Conservation (phyloP, 2,329 filamentous ascomycete genomes). For the Fusarium cyanostomum region DNA sequence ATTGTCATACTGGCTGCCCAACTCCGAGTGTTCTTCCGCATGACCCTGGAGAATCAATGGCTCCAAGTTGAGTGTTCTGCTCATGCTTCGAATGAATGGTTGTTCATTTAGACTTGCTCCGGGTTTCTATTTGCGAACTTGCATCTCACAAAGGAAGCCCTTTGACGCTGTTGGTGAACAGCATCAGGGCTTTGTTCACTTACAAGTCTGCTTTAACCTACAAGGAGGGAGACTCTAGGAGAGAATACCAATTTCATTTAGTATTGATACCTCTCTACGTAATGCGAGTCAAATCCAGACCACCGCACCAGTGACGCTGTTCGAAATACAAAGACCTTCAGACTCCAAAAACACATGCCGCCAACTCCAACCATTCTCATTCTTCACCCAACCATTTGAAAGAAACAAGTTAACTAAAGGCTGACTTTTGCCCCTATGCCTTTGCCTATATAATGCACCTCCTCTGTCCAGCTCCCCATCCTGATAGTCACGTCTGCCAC, state of each 20-base stretch:
- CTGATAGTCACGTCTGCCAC: conserved; percentile 78
- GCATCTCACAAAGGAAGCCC: no score
- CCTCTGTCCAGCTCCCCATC: conserved; percentile 78
- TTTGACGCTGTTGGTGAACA: no score
- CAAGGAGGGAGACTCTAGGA: neutral
- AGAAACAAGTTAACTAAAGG: conserved; percentile 34
- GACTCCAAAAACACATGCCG: conserved; percentile 4
- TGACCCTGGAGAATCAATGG: no score
- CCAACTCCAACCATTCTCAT: conserved; percentile 26
- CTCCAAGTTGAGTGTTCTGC: neutral
- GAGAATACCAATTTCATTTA: conserved; percentile 16
- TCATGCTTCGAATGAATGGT: no score
- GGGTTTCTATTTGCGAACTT: no score
- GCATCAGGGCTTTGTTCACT: no score
- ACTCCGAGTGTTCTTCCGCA: neutral
- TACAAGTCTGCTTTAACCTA: no score
- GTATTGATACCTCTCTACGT: conserved; percentile 1
- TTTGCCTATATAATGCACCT: conserved; percentile 73
- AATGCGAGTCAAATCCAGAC: neutral
- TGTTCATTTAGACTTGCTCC: no score
- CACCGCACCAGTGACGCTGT: neutral
- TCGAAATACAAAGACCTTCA: neutral
- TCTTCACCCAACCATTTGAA: conserved; percentile 2
- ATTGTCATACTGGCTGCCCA: neutral
- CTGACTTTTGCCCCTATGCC: conserved; percentile 72